These are phyloP conservation scores for Trypanosoma avium DNA, from an alignment of 208 protist species.

Conservation along the genomic window DNA sequence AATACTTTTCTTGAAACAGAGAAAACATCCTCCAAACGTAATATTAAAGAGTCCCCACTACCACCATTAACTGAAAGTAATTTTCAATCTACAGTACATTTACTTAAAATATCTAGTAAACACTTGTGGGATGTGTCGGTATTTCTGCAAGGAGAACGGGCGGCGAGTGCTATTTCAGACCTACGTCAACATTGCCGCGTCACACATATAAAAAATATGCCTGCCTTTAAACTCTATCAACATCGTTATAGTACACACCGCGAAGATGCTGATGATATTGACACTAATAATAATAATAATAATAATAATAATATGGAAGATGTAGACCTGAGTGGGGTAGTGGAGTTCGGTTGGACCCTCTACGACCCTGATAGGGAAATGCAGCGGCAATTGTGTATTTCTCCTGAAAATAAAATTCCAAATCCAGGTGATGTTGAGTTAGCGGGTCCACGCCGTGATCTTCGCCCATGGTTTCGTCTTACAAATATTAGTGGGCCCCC, in stretches of 20 bases:
- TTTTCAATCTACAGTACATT: neutral
- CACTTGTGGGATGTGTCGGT: conserved; percentile 31
- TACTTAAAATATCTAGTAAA: conserved; percentile 26
- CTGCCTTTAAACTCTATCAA: conserved; percentile 41
- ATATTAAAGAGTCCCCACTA: neutral
- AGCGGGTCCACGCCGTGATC: conserved; percentile 29
- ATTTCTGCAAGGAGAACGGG: conserved; percentile 22
- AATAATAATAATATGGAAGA: neutral
- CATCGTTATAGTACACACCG: conserved; percentile 7
- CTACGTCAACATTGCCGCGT: neutral
- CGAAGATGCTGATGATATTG: conserved; percentile 4
- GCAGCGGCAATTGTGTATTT: conserved; percentile 50
- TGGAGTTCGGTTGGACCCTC: conserved; percentile 84
- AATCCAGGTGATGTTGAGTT: conserved; percentile 16
- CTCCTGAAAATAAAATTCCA: conserved; percentile 22
- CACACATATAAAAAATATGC: conserved; percentile 36
- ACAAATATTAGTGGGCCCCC: conserved; percentile 27
- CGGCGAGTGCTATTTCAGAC: conserved; percentile 1
- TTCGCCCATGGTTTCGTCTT: conserved; percentile 67
- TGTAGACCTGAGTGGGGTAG: neutral
- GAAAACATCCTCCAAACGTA: neutral
- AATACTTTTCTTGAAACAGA: neutral
- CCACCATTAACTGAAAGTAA: neutral
- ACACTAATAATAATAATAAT: neutral
- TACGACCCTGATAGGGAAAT: conserved; percentile 55